These are phyloP conservation scores for Ophiostoma australiae DNA, from an alignment of 2,329 filamentous ascomycete genomes.

Conservation along the genomic window DNA sequence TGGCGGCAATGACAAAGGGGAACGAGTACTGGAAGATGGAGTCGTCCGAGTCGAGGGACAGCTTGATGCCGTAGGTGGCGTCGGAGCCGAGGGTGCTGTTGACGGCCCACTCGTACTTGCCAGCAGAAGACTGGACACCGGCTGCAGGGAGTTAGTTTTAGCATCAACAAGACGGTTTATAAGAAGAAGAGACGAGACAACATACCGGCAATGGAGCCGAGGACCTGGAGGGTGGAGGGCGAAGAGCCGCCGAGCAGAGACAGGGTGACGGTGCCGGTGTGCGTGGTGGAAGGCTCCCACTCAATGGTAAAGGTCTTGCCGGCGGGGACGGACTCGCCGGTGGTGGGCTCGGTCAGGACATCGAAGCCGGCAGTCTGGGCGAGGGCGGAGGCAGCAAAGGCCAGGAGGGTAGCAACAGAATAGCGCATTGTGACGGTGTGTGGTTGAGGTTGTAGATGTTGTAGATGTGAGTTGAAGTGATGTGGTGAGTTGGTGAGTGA, in stretches of 20 bases:
- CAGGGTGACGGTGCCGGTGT: constrained; percentile 47
- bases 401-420: constrained; percentile 47
- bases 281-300: constrained; percentile 44
- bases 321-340: constrained; percentile 43
- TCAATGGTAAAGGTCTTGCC: constrained; percentile 48
- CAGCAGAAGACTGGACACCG: constrained; percentile 43
- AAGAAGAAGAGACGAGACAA: constrained; percentile 25
- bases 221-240: constrained; percentile 40
- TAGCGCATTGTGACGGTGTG: constrained; percentile 48
- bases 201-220: constrained; percentile 48
- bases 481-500: background rate
- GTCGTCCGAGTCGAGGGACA: constrained; percentile 46
- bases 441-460: background rate
- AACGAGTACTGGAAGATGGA: constrained; percentile 57
- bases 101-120: constrained; percentile 49
- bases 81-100: constrained; percentile 42
- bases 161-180: too few species aligned
- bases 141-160: constrained; percentile 34
- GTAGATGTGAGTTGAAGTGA: background rate
- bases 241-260: constrained; percentile 50
- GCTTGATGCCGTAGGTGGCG: constrained; percentile 54
- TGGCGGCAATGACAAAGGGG: constrained; percentile 50
- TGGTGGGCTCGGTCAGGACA: constrained; percentile 45
- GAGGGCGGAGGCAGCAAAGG: constrained; percentile 46
- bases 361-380: constrained; percentile 56